Evolutionary conservation across 2,329 filamentous ascomycete genomes (phyloP), one percentile per base, ranked within the genome.

Genomic region (Scolecobasidium constrictum): DNA sequence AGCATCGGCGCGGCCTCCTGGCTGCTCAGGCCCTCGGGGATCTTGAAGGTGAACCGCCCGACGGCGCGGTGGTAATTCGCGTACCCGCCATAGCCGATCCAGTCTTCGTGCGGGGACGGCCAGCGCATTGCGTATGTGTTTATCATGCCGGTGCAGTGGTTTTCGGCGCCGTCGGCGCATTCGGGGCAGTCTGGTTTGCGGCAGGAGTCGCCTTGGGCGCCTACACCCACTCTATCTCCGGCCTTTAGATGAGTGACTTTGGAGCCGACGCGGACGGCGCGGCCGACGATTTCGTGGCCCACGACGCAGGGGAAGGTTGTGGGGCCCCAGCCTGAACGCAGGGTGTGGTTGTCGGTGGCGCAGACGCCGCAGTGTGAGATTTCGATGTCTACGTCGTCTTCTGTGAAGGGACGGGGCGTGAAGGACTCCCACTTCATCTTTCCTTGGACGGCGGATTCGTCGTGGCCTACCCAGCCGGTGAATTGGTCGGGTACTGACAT

Each of bases 1-100:
- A 90, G 69, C 66, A 92, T 77, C 1, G 84, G 83, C 2, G 83
- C 74, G 1, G 73, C 75, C 45, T 70, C 64, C 7, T 65, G 67
- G 21, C 63, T 68, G 1, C 60, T 52, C 20, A 79, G 48, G 0
- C 47, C 55, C 12, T 70, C 65, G 0, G 75, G 75, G 45, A 79
- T 77, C 53, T 63, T 68, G 52, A 77, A 62, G 0, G 69, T 70
- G 49, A 85, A 87, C 50, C 75, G 71, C 13, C 62, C 65, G 1
- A 70, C 68, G 0, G 68, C 69, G 13, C 78, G 68, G 54, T 70
- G 69, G 47, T 73, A 68, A 40, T 67, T 61, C 5, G 72, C 72
- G 49, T 76, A 78, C 1, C 67, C 83, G 3, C 84, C 84, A 51
- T 83, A 81, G 31, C 65, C 63, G 26, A 31, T n/a, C n/a, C n/a